Evolutionary conservation across 2,329 filamentous ascomycete species (phyloP).

Genomic region (Waltergamsia citrina): DNA sequence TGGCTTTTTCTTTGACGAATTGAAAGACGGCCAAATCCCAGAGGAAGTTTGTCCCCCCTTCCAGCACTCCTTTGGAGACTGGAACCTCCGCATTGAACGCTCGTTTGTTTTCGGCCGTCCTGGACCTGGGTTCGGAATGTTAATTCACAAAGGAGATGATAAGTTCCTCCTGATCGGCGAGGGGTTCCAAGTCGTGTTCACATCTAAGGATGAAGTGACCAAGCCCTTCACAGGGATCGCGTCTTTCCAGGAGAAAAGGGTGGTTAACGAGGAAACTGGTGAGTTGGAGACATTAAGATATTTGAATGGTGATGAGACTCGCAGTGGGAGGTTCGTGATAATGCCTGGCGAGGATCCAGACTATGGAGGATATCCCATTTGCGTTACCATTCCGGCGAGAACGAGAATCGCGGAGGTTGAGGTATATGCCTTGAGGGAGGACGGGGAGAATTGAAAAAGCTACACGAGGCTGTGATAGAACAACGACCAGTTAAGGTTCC

Average conservation of each 20-base stretch:
- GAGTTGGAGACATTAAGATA: constrained; percentile 19
- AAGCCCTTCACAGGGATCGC: constrained; percentile 27
- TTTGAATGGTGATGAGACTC: constrained; percentile 30
- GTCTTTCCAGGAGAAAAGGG: constrained; percentile 20
- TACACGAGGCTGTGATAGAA: too few species aligned
- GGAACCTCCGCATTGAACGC: constrained; percentile 24
- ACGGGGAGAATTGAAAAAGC: neutral
- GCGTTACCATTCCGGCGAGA: constrained; percentile 37
- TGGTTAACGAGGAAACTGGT: constrained; percentile 18
- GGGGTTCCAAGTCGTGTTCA: constrained; percentile 27
- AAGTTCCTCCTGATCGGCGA: constrained; percentile 25
- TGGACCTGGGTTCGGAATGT: constrained; percentile 24
- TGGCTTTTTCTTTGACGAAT: constrained; percentile 28
- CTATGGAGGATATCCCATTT: constrained; percentile 42
- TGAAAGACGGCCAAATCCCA: constrained; percentile 12
- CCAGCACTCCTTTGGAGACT: constrained; percentile 16
- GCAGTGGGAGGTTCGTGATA: constrained; percentile 33
- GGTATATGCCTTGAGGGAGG: constrained; percentile 11
- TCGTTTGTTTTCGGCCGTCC: constrained; percentile 29
- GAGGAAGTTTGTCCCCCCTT: too few species aligned
- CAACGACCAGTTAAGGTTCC: too few species aligned
- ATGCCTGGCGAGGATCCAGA: constrained; percentile 42
- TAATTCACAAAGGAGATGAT: constrained; percentile 22
- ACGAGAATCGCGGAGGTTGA: constrained; percentile 31
- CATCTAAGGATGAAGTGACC: too few species aligned